These are phyloP conservation scores for Lentinula aciculospora DNA, from an alignment of 768 basidiomycete species.

Conservation along the genomic window DNA sequence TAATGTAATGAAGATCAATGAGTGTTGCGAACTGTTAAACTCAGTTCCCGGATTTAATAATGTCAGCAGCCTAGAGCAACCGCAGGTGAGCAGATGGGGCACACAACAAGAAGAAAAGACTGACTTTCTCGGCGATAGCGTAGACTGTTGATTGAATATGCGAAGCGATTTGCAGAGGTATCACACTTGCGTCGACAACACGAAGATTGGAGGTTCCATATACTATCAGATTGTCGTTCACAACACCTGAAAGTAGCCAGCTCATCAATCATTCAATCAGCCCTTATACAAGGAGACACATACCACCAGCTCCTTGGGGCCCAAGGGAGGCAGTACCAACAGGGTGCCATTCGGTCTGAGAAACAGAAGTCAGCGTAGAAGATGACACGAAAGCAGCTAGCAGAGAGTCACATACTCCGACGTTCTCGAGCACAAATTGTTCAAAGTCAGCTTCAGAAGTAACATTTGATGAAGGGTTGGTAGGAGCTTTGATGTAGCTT, in stretches of 20 bases:
- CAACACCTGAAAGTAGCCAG: conserved; percentile 25
- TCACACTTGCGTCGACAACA: conserved; percentile 31
- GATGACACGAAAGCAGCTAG: not conserved
- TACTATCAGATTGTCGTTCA: conserved; percentile 28
- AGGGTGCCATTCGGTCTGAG: conserved; percentile 4
- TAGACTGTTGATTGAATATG: conserved; percentile 14
- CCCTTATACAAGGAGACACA: not conserved
- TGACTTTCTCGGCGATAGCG: conserved; percentile 5
- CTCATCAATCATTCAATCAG: not conserved
- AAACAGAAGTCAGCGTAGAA: not conserved
- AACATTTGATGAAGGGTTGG: not conserved
- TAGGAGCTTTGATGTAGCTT: not conserved
- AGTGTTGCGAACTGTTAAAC: not conserved
- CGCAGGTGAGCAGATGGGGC: not conserved
- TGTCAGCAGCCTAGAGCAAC: not conserved
- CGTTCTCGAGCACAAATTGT: not conserved
- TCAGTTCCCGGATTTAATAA: not conserved
- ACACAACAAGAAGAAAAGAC: not conserved
- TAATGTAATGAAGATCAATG: not conserved
- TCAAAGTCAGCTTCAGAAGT: not conserved
- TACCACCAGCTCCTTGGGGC: conserved; percentile 3
- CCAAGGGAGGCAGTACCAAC: conserved; percentile 4
- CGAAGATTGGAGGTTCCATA: conserved; percentile 35
- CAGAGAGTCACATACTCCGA: not conserved
- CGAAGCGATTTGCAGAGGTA: conserved; percentile 24